phyloP scores from a whole-genome alignment of 257 asterid genomes.

The Salvia splendens region DNA sequence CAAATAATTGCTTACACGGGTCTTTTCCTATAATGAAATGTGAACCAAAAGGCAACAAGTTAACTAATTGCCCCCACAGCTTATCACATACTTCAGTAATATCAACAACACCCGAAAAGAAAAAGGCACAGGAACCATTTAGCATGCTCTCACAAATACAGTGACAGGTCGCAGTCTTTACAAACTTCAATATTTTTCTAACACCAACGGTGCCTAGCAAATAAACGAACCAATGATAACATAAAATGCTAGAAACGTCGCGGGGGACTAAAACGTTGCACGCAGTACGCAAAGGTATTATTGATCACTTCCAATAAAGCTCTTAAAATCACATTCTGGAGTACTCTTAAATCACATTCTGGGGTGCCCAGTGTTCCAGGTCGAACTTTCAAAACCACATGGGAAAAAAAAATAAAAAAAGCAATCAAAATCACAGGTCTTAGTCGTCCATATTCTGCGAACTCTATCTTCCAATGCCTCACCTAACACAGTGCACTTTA shows the following conservation, averaged over 20 bases:
- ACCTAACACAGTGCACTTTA: not conserved
- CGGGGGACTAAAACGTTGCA: not conserved
- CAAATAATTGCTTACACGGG: not conserved
- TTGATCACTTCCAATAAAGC: constrained; percentile 12
- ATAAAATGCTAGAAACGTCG: not conserved
- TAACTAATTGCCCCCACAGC: not conserved
- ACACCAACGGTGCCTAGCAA: not conserved
- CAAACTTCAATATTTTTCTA: not conserved
- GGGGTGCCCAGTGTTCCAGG: constrained; percentile 16
- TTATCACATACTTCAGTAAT: not conserved
- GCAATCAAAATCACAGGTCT: not conserved
- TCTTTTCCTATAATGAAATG: no score
- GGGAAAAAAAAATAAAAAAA: not conserved
- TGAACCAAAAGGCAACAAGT: not conserved
- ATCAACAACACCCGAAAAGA: not conserved
- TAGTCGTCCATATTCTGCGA: not conserved
- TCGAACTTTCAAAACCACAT: not conserved
- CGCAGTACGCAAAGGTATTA: not conserved
- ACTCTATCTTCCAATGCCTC: not conserved
- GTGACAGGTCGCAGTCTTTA: not conserved
- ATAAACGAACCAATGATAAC: not conserved
- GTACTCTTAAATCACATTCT: not conserved
- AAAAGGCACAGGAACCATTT: not conserved
- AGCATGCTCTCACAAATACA: constrained; percentile 1
- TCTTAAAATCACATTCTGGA: constrained; percentile 1